phyloP scores from a whole-genome alignment of 148 eudicot genomes.

The Vaccinium corymbosum region DNA sequence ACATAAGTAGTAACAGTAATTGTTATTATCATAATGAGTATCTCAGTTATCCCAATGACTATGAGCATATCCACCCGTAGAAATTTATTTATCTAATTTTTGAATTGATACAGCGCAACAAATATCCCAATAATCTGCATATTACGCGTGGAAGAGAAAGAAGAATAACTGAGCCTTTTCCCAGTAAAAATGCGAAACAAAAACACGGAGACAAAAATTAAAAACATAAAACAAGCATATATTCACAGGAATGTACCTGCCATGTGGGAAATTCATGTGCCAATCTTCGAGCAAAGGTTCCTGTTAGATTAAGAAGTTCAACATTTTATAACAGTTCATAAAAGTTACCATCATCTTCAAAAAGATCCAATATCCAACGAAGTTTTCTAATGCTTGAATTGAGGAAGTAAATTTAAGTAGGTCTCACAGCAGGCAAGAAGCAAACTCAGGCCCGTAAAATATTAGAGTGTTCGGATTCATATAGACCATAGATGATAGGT shows the following conservation, averaged over 20 bases:
- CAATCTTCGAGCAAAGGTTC: constrained; percentile 78
- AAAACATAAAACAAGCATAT: not conserved
- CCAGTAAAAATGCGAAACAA: not conserved
- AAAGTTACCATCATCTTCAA: not conserved
- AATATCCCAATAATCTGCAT: not conserved
- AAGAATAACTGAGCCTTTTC: not conserved
- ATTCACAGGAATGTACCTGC: constrained; percentile 54
- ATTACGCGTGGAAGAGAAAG: not conserved
- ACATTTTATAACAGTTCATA: not conserved
- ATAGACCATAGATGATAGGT: not conserved
- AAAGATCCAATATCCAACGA: not conserved
- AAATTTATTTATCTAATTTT: not conserved
- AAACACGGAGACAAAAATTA: too few relatives aligned
- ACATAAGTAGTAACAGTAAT: not conserved
- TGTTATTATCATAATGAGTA: not conserved
- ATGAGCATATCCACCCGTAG: not conserved
- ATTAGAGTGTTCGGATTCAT: not conserved
- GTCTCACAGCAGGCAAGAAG: constrained; percentile 8
- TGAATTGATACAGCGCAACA: not conserved
- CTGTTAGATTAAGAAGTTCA: constrained; percentile 22
- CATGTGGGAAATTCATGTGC: constrained; percentile 77
- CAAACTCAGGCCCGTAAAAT: not conserved
- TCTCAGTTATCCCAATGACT: not conserved
- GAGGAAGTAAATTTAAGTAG: not conserved
- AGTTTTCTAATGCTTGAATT: not conserved